Base-by-base conservation (phyloP, 352 stramenopile species). In the Phytophthora crassamura region DNA sequence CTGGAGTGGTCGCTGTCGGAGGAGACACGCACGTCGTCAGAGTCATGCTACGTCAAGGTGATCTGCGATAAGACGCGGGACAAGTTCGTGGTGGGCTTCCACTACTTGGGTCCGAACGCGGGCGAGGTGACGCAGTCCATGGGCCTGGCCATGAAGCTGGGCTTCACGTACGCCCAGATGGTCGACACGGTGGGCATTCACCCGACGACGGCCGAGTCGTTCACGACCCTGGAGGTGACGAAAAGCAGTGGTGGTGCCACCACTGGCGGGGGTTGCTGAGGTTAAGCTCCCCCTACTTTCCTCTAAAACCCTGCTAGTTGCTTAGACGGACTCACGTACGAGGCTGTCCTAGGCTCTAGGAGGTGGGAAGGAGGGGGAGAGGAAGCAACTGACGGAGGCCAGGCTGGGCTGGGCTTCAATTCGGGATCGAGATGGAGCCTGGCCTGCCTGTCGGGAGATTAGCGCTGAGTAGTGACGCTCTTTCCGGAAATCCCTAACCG, bases 71-170 rank as follows among this genome's bases (percentile, higher is more conserved):
- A 96, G 72, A 82, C 67, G 16, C 75, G 89, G 14, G 76, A 92
- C 62, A 84, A 94, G 39, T 84, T 84, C 42, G 96, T 99, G 5
- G 70, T 99, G 52, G 98, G 98, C 49, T 98, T 99, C 51, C 98
- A 99, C 73, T 99, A 98, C 73, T 67, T 99, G n/a, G 97, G 97
- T 34, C 98, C 97, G 15, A 98, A 99, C 66, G 97, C 97, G 34
- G 97, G 98, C 47, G 98, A 99, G 80, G 86, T 98, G 50, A 97
- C 90, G 25, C 93, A 97, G 64, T 87, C 95, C 35, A 98, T 98
- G 66, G 95, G 92, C 15, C 79, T 98, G 20, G 89, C 94, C 3
- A 98, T 99, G 86, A 98, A 98, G 73, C 67, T 98, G 54, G 90
- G 94, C 25, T 91, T 98, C 60, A 99, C 87, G 39, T 98, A 98